These are phyloP conservation scores for Flaveria linearis DNA, from an alignment of 129 eudicot genomes.

Conservation along the genomic window DNA sequence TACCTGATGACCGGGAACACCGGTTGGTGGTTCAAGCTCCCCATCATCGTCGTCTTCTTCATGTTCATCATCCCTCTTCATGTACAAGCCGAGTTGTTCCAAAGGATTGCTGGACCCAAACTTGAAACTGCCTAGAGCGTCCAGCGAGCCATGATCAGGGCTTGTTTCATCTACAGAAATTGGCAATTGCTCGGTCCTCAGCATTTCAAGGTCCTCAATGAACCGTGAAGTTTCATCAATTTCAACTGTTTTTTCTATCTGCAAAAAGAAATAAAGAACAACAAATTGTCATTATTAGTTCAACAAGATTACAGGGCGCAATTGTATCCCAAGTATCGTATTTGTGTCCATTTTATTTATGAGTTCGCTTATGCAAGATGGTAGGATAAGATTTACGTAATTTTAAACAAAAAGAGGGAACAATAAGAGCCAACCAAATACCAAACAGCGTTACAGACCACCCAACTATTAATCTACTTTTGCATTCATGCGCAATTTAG, in stretches of 20 bases:
- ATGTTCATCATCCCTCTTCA: slow-evolving; percentile 82
- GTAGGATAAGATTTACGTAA: too few relatives aligned
- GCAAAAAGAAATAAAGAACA: not conserved
- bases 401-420: too few relatives aligned
- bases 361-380: too few relatives aligned
- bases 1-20: slow-evolving; percentile 15
- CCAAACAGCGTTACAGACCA: too few relatives aligned
- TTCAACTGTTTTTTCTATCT: slow-evolving; percentile 91
- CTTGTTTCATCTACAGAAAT: slow-evolving; percentile 63
- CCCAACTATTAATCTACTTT: too few relatives aligned
- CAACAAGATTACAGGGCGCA: not conserved
- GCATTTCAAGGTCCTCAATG: slow-evolving; percentile 81
- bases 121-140: slow-evolving; percentile 77
- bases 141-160: slow-evolving; percentile 64
- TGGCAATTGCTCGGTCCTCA: slow-evolving; percentile 51
- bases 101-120: slow-evolving; percentile 80
- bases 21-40: slow-evolving; percentile 54
- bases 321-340: not conserved
- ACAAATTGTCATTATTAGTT: not conserved
- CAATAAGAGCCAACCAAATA: too few relatives aligned
- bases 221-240: slow-evolving; percentile 73
- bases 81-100: slow-evolving; percentile 88
- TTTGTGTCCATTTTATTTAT: too few relatives aligned
- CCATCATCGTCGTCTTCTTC: slow-evolving; percentile 76
- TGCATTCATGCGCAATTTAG: not conserved